Evolutionary conservation across 352 stramenopile genomes (phyloP), one percentile per base, ranked within the genome.

Genomic region (Globisporangium megalacanthum): DNA sequence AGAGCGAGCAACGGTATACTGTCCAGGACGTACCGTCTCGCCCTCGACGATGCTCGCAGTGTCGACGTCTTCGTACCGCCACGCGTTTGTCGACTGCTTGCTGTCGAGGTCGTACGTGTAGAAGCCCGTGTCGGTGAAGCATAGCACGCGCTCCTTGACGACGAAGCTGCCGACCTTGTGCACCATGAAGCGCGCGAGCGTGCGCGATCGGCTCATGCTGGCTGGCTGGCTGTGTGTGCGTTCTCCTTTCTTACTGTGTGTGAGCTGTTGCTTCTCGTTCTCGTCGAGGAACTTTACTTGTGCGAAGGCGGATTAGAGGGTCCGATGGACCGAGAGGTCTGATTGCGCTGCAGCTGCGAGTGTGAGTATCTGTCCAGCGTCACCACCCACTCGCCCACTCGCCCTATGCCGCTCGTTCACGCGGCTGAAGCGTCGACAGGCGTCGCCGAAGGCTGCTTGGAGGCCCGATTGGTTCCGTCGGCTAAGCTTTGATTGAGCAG

Each of bases 151-250:
- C 65, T 91, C 83, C 58, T 93, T 93, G n/a, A 88, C 68, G 49
- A 88, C 79, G 57, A 92, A 92, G 60, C 71, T 86, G 56, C 80
- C 80, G 52, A 93, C 80, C 54, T 91, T 93, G 68, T 88, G 74
- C 54, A 93, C 81, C 80, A 91, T 89, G 63, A 87, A 93, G 56
- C 83, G 83, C 56, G 75, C 83, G 31, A 87, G 57, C 46, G 86
- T 75, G 52, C 72, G 72, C 56, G 81, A 78, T 60, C 66, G 73
- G 66, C 86, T 75, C 73, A 89, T 79, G 7, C 25, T 50, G 9
- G 39, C 53, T 29, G 25, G 25, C 35, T 35, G 5, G 5, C 1
- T 33, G 33, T 6, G n/a, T 6, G 6, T 6, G n/a, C 4, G 6
- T 54, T 25, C 6, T 54, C 11, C 17, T 47, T 33, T 35, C 14